Percentiles rank a stretch among this genome's conserved stretches.
phyloP scores from a whole-genome alignment of 2,329 filamentous ascomycete species.

The Trichophaea hybrida region DNA sequence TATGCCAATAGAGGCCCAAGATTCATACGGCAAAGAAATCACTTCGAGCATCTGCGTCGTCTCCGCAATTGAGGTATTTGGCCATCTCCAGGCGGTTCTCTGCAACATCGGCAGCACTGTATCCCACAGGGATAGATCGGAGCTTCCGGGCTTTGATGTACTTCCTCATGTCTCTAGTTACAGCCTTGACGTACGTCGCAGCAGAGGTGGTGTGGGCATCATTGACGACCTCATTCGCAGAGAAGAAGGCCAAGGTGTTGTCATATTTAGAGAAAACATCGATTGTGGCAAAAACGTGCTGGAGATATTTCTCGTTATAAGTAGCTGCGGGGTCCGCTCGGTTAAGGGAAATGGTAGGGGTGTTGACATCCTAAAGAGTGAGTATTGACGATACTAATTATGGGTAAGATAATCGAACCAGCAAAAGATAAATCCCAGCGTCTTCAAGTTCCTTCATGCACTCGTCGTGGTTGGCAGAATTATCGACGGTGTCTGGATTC shows the following conservation, averaged over 20 bases:
- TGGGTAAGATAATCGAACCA: constrained; percentile 30
- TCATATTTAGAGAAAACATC: constrained; percentile 68
- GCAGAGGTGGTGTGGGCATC: constrained; percentile 48
- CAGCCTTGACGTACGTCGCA: constrained; percentile 63
- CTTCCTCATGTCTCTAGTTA: constrained; percentile 61
- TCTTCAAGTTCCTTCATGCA: constrained; percentile 72
- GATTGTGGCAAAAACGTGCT: constrained; percentile 66
- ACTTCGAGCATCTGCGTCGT: constrained; percentile 58
- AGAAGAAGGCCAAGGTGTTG: constrained; percentile 81
- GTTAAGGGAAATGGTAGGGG: constrained; percentile 72
- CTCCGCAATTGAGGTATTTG: constrained; percentile 84
- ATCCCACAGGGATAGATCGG: constrained; percentile 58
- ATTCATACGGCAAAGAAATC: constrained; percentile 64
- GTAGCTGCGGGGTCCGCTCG: constrained; percentile 55
- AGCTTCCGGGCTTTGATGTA: constrained; percentile 50
- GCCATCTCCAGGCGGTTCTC: constrained; percentile 78
- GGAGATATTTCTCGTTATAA: constrained; percentile 78
- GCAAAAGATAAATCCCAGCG: constrained; percentile 80
- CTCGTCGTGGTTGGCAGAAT: constrained; percentile 61
- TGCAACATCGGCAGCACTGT: constrained; percentile 64
- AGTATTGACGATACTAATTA: neutral
- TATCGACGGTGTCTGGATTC: constrained; percentile 59
- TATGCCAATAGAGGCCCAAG: neutral
- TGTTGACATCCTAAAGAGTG: constrained; percentile 21
- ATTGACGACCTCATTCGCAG: constrained; percentile 69